These are phyloP conservation scores for Pseudogymnoascus sp. DNA, from an alignment of 2,329 filamentous ascomycete species.

Conservation along the genomic window DNA sequence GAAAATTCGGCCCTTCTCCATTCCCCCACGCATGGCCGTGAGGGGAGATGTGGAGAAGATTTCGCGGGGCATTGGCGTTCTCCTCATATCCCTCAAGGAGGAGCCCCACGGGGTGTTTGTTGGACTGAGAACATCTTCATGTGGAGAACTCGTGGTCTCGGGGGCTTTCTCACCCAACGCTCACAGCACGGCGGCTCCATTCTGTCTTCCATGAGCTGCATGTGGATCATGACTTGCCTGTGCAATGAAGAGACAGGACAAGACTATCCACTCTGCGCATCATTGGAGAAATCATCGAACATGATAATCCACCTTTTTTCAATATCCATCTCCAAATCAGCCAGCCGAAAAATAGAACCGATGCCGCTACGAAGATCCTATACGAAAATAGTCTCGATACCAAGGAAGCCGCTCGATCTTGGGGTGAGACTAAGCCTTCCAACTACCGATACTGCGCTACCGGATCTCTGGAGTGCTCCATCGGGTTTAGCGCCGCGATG, in stretches of 20 bases:
- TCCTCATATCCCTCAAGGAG: background rate
- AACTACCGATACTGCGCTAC: conserved; percentile 1
- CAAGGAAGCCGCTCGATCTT: background rate
- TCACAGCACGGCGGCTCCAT: background rate
- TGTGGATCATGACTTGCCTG: background rate
- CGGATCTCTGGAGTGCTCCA: background rate
- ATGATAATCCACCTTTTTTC: background rate
- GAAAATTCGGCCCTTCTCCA: background rate
- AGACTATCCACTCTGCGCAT: background rate
- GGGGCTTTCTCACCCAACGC: background rate
- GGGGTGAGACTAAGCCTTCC: background rate
- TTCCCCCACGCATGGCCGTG: background rate
- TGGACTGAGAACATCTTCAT: background rate
- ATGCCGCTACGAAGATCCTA: background rate
- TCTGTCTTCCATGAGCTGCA: background rate
- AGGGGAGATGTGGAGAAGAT: background rate
- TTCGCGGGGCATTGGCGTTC: background rate
- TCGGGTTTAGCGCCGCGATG: background rate
- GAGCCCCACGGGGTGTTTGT: background rate
- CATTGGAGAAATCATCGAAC: background rate
- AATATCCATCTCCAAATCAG: background rate
- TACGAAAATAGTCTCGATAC: background rate
- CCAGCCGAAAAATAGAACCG: background rate
- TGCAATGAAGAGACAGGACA: background rate
- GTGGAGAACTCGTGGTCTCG: background rate